Evolutionary conservation across 2,329 filamentous ascomycete genomes (phyloP).

Genomic region (Aspergillus sp.): DNA sequence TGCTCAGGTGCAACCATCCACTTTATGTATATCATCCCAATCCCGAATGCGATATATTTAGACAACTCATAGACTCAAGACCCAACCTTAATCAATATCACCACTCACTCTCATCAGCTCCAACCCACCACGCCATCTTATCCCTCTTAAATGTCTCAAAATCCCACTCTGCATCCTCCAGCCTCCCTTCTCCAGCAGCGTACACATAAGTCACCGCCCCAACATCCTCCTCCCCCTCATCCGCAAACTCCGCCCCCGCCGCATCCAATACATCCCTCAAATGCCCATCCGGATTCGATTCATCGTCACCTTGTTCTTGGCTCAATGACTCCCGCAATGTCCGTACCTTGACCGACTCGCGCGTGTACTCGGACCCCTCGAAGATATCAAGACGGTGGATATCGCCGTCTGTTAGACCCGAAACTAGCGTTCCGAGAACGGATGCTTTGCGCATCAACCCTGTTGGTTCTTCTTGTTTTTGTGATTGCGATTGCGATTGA

Average conservation of each 20-base stretch:
- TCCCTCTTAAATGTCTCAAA: constrained; percentile 74
- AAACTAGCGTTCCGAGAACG: constrained; percentile 70
- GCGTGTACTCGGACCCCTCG: constrained; percentile 68
- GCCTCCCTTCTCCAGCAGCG: constrained; percentile 34
- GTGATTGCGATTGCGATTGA: background rate
- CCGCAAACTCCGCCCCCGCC: constrained; percentile 48
- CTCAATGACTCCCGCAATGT: constrained; percentile 27
- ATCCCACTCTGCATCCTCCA: constrained; percentile 80
- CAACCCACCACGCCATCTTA: constrained; percentile 59
- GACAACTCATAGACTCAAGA: background rate
- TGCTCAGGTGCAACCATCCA: background rate
- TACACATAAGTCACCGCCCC: constrained; percentile 62
- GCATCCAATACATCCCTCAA: constrained; percentile 36
- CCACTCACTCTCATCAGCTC: constrained; percentile 39
- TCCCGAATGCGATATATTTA: background rate
- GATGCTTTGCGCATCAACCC: constrained; percentile 24
- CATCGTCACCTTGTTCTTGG: constrained; percentile 17
- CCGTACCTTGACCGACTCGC: constrained; percentile 43
- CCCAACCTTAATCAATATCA: constrained; percentile 5
- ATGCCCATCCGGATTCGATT: constrained; percentile 28
- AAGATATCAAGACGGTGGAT: constrained; percentile 70
- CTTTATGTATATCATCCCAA: background rate
- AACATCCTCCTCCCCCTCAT: constrained; percentile 36
- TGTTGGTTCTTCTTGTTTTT: background rate
- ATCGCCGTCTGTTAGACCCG: constrained; percentile 71